Base-by-base conservation (phyloP, 2,329 filamentous ascomycete species). In the Myriangium duriaei region DNA sequence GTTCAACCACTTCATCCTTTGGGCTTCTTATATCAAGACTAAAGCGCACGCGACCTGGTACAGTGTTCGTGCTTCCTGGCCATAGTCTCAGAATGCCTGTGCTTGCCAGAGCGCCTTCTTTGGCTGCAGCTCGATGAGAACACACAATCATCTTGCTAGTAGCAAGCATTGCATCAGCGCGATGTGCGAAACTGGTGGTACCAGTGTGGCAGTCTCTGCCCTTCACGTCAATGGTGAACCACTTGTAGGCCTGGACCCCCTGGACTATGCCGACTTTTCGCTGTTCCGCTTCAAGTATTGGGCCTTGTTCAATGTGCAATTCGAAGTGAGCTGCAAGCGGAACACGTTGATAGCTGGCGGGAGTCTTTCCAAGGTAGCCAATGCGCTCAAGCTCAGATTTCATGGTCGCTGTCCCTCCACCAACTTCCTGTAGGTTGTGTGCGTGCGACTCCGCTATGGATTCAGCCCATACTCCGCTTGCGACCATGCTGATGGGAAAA, bases 251-350 rank as follows among this genome's bases (percentile, higher is more conserved):
- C 53, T 86, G 81, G 1, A 81, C 80, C 2, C 79, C 80, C 19
- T 71, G 69, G 4, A 87, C 81, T 5, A 82, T 69, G 14, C 79
- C 77, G 36, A 88, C 69, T 38, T 76, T 75, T 46, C 76, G 68
- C 16, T 67, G 60, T 17, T 70, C 65, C 11, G 67, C 67, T 50
- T 87, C 76, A 1, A 92, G 67, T 21, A 84, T 72, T 0, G 82
- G 81, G 0, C 82, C 82, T 54, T 92, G 85, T 54, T 92, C 84
- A 37, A 88, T 88, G 52, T 91, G 83, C 7, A 91, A 67, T 56
- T 88, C 82, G 50, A 88, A 87, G 55, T 88, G 81, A 0, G 80
- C 81, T 1, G 73, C 79, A 59, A 86, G 74, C 0, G 79, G 79
- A 11, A 69, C 72, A 19, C 66, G 62, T 44, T 68, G 63, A 53